Base-by-base conservation (phyloP, 805 yeast species). In the Schwanniomyces occidentalis region DNA sequence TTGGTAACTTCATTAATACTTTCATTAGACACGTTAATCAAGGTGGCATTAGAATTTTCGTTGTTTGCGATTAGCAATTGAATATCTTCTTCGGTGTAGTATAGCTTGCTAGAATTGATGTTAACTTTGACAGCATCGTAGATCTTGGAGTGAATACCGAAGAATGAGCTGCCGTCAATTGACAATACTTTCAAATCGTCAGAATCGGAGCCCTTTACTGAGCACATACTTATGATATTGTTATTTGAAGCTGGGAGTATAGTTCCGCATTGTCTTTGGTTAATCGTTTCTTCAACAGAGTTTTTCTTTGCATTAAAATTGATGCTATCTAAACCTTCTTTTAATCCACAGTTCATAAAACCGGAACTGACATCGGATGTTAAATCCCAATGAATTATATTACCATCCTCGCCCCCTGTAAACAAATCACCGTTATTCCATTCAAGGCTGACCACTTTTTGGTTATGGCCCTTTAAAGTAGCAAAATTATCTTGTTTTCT, bases 381-480 rank as follows among this genome's bases (percentile, higher is more conserved):
- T 31, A 77, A 59, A 53, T 78, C 77, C 90, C 90, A 83, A 39
- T 78, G 78, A 8, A 80, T 65, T n/a, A 84, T 72, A 35, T 70
- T 74, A 4, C 89, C 89, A 49, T 83, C 88, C 30, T 65, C 60
- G 2, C 83, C 76, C 6, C 84, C 80, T 1, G 83, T 68, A 48
- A 77, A 75, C 19, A 82, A 42, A 50, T 76, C 78, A 15, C 64
- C 58, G 17, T 62, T 60, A 34, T 66, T 65, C 91, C 93, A 86
- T 41, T 78, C 76, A 24, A 86, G 47, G 15, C 78, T 60, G 6
- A 78, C 74, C 10, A 86, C 65, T 13, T 42, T 39, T 40, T 75
- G 80, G 5, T 63, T 53, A 48, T 82, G 88, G 1, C 85, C 86
- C 2, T 61, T 51, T 24, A 83, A 61, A 25, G 63, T 61, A 6